Conservation (phyloP, 495 filamentous ascomycete species). For the Bacidia gigantensis region DNA sequence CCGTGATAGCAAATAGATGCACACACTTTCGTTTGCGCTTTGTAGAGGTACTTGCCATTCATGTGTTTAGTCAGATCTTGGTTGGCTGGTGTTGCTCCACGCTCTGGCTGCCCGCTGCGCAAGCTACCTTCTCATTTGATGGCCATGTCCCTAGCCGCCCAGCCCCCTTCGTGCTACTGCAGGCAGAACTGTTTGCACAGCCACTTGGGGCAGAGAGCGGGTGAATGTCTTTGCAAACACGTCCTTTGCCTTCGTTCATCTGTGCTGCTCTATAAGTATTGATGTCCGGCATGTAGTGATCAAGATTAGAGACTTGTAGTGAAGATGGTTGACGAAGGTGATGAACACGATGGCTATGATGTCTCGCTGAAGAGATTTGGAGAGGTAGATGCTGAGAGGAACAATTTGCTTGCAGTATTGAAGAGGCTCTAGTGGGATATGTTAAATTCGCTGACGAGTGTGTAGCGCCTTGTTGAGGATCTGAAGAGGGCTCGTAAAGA, state of each 20-base stretch:
- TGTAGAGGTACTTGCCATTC: too few species aligned
- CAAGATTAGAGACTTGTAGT: too few species aligned
- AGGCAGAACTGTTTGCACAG: background rate
- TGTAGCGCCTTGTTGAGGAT: constrained; percentile 2
- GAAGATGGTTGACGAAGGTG: background rate
- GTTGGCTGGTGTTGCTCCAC: too few species aligned
- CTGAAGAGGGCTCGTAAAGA: background rate
- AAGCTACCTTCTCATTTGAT: background rate
- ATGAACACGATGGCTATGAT: background rate
- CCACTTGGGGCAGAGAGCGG: too few species aligned
- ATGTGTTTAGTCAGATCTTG: too few species aligned
- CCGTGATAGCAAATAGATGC: too few species aligned
- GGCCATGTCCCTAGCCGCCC: background rate
- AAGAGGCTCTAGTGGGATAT: background rate
- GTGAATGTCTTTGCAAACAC: too few species aligned
- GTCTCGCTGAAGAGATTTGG: background rate
- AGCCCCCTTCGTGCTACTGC: background rate
- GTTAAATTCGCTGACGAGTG: background rate
- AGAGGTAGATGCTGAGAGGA: background rate
- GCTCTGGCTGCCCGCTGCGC: too few species aligned
- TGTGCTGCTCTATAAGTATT: too few species aligned
- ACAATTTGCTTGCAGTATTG: constrained; percentile 1
- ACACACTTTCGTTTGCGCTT: too few species aligned
- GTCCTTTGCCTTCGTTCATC: too few species aligned
- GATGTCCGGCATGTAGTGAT: too few species aligned